Base-by-base conservation (phyloP, 106 monocot species). In the Vanilla planifolia region DNA sequence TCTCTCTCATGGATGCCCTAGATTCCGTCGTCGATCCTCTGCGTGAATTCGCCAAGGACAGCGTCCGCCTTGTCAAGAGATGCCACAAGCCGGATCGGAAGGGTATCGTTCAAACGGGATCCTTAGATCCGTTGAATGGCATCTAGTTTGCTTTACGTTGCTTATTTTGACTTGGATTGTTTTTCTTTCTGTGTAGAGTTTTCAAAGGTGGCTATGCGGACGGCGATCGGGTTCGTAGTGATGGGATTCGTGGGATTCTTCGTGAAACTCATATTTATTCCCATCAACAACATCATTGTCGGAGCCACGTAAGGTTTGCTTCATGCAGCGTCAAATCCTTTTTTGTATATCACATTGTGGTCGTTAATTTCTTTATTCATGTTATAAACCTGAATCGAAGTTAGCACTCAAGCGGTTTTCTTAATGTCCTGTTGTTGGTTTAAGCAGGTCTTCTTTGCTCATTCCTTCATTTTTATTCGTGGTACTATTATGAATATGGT, bases 41-140 rank as follows among this genome's bases (percentile, higher is more conserved):
- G 29, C 36, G 74, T 10, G 74, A 68, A 34, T 74, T 74, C 74
- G 42, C 74, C 55, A 74, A 74, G 45, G 74, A 68, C 36, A 74
- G 74, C 67, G 62, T 46, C 53, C 74, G 67, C 26, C 74, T 74
- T 20, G 74, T 74, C 29, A 78, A 83, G 62, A 60, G 82, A 16
- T 83, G 82, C 74, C 82, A 83, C 71, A 83, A 83, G 67, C 84
- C 84, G 14, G 79, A 84, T 51, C 79, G 84, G 56, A 84, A 84
- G 40, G 84, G 84, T 79, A 48, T n/a, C n/a, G n/a, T n/a, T n/a
- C n/a, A n/a, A n/a, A n/a, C n/a, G n/a, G n/a, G n/a, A n/a, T n/a
- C n/a, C n/a, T n/a, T n/a, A n/a, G n/a, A n/a, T n/a, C n/a, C n/a
- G n/a, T n/a, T n/a, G n/a, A n/a, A n/a, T n/a, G n/a, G n/a, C n/a